Percentiles rank a stretch among this genome's conserved stretches.
Evolutionary conservation across 371 early-diverging fungal species (phyloP).

Genomic region (Rhizopus arrhizus): DNA sequence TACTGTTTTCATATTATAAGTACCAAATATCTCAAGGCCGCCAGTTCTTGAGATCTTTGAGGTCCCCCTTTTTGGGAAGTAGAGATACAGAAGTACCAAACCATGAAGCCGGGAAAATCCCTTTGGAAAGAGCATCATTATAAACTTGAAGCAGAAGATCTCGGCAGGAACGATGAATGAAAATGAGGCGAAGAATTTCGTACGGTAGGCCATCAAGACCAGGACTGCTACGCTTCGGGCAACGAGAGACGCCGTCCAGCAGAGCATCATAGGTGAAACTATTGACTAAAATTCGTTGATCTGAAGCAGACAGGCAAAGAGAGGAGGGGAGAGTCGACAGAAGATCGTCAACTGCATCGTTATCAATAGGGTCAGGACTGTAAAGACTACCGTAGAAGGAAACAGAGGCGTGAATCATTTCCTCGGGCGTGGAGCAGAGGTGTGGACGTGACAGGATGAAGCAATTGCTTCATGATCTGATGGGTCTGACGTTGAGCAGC

Average conservation of each 20-base stretch:
- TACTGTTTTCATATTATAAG: too few relatives aligned
- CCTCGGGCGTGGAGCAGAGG: too few relatives aligned
- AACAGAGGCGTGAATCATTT: too few relatives aligned
- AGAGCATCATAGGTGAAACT: background rate
- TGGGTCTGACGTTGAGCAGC: too few relatives aligned
- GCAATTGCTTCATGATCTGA: too few relatives aligned
- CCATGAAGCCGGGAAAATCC: slow-evolving; percentile 24
- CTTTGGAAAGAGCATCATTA: slow-evolving; percentile 6
- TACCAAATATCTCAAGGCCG: too few relatives aligned
- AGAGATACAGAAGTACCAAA: slow-evolving; percentile 20
- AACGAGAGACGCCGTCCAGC: slow-evolving; percentile 1
- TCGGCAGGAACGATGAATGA: background rate
- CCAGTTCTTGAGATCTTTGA: slow-evolving; percentile 22
- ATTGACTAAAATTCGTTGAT: too few relatives aligned
- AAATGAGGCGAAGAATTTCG: slow-evolving; percentile 13
- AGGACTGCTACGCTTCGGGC: slow-evolving; percentile 19
- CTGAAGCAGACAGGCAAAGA: background rate
- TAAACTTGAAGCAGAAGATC: background rate
- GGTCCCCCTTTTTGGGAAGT: slow-evolving; percentile 28
- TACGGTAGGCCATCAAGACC: slow-evolving; percentile 34
- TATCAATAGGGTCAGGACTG: slow-evolving; percentile 3
- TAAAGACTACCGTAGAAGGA: slow-evolving; percentile 13
- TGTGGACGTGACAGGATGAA: too few relatives aligned
- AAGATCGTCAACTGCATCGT: background rate
- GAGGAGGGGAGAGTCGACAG: background rate